Conservation (phyloP, 2,329 filamentous ascomycete species). For the Venturia aucupariae region DNA sequence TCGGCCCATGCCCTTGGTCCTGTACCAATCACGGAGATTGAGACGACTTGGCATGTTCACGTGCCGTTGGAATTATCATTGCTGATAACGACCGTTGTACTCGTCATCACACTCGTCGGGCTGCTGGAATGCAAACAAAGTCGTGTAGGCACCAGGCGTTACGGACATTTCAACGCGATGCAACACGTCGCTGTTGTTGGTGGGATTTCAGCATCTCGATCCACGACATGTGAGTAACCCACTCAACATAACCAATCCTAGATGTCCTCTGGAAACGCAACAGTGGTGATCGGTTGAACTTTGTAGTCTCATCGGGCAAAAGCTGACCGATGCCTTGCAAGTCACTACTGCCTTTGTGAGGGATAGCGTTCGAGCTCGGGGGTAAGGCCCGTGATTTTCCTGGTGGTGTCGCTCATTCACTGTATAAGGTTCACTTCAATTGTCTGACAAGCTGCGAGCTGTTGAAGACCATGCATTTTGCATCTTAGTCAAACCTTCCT, state of each 20-base stretch:
- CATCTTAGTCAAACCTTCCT: too few species aligned
- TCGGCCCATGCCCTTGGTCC: not conserved
- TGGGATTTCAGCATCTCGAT: not conserved
- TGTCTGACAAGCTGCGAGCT: too few species aligned
- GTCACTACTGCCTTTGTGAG: not conserved
- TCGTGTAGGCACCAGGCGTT: not conserved
- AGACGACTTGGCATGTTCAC: not conserved
- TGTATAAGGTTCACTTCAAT: too few species aligned
- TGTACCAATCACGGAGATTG: not conserved
- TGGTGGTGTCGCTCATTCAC: too few species aligned
- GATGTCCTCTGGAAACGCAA: not conserved
- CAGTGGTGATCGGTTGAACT: not conserved
- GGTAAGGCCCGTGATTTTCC: not conserved
- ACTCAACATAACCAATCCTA: not conserved
- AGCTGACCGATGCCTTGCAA: not conserved
- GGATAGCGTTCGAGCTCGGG: not conserved
- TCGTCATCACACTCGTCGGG: not conserved
- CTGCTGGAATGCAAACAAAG: not conserved
- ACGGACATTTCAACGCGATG: not conserved
- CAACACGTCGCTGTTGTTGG: not conserved
- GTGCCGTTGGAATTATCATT: not conserved
- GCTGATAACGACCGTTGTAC: slow-evolving; percentile 2
- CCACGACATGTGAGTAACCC: not conserved
- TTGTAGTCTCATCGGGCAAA: not conserved
- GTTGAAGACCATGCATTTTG: too few species aligned